Evolutionary conservation across 2,329 filamentous ascomycete genomes (phyloP), one percentile per base, ranked within the genome.

Genomic region (Exserohilum rostratum): DNA sequence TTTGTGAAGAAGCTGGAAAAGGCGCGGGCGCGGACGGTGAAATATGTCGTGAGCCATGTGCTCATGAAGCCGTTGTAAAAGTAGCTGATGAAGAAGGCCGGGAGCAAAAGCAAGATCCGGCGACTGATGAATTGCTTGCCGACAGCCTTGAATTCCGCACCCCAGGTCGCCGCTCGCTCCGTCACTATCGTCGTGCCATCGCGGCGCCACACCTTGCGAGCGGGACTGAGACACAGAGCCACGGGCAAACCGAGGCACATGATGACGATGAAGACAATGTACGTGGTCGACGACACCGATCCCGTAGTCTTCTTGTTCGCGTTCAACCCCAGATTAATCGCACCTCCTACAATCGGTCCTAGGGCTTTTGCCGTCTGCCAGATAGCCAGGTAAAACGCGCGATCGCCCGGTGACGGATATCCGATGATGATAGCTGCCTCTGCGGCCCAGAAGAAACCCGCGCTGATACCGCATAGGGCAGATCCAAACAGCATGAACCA

Each of bases 241-340:
- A 80, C 68, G 6, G 77, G 69, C 0, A 79, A 69, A 1, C 78
- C 79, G 0, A 81, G 71, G 48, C 77, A 80, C 63, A 80, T 79
- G 39, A 82, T 77, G 17, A 77, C 77, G 40, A 81, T 78, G 47
- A 81, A 80, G 10, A 73, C 76, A 20, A 80, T 73, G 53, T 80
- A 80, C 0, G 78, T 80, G 10, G 75, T 65, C 13, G 69, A 72
- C 0, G 68, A 68, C 0, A 78, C 72, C n/a, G 74, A 73, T 15
- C 78, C 78, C 2, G 66, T 62, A 0, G 76, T 72, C 18, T 73
- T 70, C 10, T 69, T 62, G 31, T 68, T 69, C 25, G 73, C 68
- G 57, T 82, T 83, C 9, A 83, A 62, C 0, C 76, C 82, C 2
- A 83, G 70, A 17, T 79, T 79, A 56, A 83, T 82, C 2, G 79